These are phyloP conservation scores for Syzygium jambos DNA, from an alignment of 345 rosid genomes.

Conservation along the genomic window DNA sequence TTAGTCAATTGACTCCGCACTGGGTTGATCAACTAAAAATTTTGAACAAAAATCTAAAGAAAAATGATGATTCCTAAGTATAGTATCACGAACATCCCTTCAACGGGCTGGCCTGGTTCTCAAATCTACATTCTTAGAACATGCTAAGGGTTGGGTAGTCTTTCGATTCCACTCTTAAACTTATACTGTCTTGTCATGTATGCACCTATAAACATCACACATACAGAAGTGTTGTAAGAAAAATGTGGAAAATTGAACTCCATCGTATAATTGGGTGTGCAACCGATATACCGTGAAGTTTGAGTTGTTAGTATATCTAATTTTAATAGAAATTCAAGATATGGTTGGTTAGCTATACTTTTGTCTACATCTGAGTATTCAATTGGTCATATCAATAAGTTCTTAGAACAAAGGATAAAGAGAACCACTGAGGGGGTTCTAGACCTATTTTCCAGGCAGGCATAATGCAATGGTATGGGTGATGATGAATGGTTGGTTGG, in stretches of 20 bases:
- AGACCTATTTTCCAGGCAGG: background rate
- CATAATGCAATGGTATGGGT: background rate
- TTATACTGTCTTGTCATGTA: background rate
- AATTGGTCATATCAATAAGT: background rate
- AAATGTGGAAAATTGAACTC: background rate
- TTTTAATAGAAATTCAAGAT: background rate
- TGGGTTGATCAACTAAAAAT: background rate
- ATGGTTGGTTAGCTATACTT: background rate
- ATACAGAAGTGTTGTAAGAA: background rate
- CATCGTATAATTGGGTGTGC: background rate
- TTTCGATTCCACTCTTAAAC: background rate
- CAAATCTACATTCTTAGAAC: background rate
- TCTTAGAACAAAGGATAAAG: background rate
- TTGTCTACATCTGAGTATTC: background rate
- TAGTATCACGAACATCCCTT: background rate
- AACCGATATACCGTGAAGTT: background rate
- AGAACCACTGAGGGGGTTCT: background rate
- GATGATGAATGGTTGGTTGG: background rate
- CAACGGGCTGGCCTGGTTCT: background rate
- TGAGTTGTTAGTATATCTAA: background rate
- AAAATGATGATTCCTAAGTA: background rate
- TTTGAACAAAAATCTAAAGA: background rate
- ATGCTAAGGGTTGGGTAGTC: background rate
- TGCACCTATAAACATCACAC: background rate
- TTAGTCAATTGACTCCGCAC: background rate